These are phyloP conservation scores for Cystobasidiaceae sp. DNA, from an alignment of 1,284 basidiomycete species.

Conservation along the genomic window DNA sequence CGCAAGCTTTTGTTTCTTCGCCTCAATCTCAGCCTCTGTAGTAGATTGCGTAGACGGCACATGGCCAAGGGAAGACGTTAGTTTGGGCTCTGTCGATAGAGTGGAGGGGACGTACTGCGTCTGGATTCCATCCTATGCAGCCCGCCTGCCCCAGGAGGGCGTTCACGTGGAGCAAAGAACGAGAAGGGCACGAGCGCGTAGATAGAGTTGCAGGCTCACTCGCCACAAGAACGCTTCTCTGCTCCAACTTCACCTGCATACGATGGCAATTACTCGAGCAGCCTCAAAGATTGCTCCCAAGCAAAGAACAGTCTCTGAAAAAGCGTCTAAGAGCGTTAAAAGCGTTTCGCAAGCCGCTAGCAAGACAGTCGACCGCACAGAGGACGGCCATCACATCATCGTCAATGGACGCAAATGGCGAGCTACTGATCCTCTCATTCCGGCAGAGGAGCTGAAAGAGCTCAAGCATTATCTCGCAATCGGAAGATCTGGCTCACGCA, in stretches of 20 bases:
- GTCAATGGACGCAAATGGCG: constrained; percentile 30
- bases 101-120: constrained; percentile 3
- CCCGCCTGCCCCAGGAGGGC: no score
- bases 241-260: no score
- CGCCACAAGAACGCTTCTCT: no score
- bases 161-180: background rate
- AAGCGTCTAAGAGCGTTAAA: background rate
- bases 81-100: no score
- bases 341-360: background rate
- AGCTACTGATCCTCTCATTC: constrained; percentile 25
- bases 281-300: background rate
- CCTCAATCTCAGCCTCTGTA: constrained; percentile 70
- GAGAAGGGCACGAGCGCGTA: no score
- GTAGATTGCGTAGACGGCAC: no score
- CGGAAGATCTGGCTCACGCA: constrained; percentile 12
- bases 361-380: constrained; percentile 10
- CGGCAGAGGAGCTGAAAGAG: constrained; percentile 8
- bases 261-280: constrained; percentile 24
- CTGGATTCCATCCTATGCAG: constrained; percentile 14
- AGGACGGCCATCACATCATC: constrained; percentile 28
- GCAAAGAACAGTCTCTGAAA: background rate
- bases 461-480: constrained; percentile 21
- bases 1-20: constrained; percentile 80
- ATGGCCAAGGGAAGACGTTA: no score
- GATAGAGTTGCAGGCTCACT: no score